Base-by-base conservation (phyloP, 116 monocot genomes). In the Trichopus zeylanicus region DNA sequence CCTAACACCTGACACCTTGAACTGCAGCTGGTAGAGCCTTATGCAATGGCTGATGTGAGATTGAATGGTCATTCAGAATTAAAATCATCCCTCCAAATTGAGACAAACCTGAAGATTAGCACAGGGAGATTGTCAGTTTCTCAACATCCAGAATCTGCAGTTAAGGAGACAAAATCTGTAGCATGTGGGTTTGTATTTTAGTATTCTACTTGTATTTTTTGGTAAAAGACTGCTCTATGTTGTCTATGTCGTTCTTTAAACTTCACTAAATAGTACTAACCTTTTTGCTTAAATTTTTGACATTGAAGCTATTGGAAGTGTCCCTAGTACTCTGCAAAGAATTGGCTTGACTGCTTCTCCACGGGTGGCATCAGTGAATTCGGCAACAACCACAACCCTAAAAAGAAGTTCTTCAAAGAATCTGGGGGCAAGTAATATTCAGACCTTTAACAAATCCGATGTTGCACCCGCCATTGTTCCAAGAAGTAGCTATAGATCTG, bases 21-120 rank as follows among this genome's bases (percentile, higher is more conserved):
- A 55, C 55, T 51, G 32, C 85, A 98, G 98, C 79, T 67, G 5
- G 70, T 88, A 47, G 98, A 91, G 53, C 98, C 98, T 31, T 91
- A 91, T 72, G 71, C 79, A 29, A 51, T 73, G 46, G 57, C 76
- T 67, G 53, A 61, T 68, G 62, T 63, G 65, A 77, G 63, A 62
- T 54, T 62, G 67, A 91, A 76, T 78, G 73, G 70, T 55, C 72
- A 77, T 74, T 64, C 74, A 38, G 88, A 91, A 56, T 27, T 71
- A 64, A 91, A 81, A 70, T 73, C 73, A 29, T 49, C 73, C 31
- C 13, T 74, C 39, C 91, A 77, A 70, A 64, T 26, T 67, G 91
- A 77, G 35, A 81, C 63, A 64, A 84, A 28, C 24, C 51, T 87
- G 61, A 87, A 81, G 54, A 22, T 58, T 71, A 65, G 71, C 55